Base-by-base conservation (phyloP, 495 filamentous ascomycete genomes). In the Aspergillus cristatus region DNA sequence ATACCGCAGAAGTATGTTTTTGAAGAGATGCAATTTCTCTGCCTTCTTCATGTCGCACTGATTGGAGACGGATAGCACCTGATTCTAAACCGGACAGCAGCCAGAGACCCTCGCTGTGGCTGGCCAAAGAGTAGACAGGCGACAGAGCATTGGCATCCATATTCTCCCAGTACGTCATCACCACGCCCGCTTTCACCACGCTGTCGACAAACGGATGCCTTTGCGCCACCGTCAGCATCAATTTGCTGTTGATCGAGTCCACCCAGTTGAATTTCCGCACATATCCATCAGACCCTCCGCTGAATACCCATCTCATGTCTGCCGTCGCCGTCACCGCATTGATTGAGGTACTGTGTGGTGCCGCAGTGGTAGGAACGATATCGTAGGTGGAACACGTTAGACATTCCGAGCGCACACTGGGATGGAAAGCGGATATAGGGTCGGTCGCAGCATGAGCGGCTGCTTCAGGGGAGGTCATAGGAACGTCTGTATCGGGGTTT, bases 141-240 rank as follows among this genome's bases (percentile, higher is more conserved):
- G 86, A 93, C 22, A 90, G 28, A 22, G 53, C 42, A 37, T 48
- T 62, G 2, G 58, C 75, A 43, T 83, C 78, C 54, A 65, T 68
- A 46, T 95, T 97, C 54, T 93, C 93, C 91, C 93, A 99, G 55
- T 97, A 98, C 50, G 81, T 91, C 74, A 94, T 76, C 36, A 96
- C 61, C 12, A 94, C 78, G 1, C 90, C 91, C 10, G 88, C 88
- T 57, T 96, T 97, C 28, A 86, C 82, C 12, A 99, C 91, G 45
- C 84, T 94, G 53, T 99, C 91, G 24, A 99, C 91, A 47, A 97
- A 99, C 0, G 93, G 91, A 62, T 99, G 91, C 34, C 84, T 67
- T 64, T 99, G 91, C 28, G 91, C 91, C 6, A 99, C 91, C 0
- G 91, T 99, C 47, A 99, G 66, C 57, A 88, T 81, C 22, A 85